Conservation (phyloP, 1,139 yeast species). For the Kurtzmaniella quercitrusa region DNA sequence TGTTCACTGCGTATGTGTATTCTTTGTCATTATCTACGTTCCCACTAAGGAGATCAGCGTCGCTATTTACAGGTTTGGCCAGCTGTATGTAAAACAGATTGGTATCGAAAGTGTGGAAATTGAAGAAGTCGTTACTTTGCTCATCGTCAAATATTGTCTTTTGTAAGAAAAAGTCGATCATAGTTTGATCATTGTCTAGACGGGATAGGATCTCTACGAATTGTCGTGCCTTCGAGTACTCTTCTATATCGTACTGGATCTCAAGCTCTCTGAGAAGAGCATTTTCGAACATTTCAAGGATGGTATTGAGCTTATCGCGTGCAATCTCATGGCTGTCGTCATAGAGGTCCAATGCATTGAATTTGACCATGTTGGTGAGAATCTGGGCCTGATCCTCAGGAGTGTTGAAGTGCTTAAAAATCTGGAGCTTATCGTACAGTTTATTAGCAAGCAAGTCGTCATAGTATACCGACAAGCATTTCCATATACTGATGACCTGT, state of each 20-base stretch:
- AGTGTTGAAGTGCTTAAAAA: conserved; percentile 43
- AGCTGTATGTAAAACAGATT: conserved; percentile 16
- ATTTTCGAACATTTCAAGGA: conserved; percentile 70
- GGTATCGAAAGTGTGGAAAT: conserved; percentile 21
- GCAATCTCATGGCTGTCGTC: conserved; percentile 31
- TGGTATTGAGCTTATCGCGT: conserved; percentile 47
- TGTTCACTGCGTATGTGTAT: conserved; percentile 12
- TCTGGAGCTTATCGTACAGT: conserved; percentile 41
- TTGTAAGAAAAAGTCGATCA: conserved; percentile 44
- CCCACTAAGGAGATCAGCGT: conserved; percentile 4
- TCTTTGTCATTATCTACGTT: neutral
- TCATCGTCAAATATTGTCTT: conserved; percentile 41
- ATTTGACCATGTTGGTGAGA: conserved; percentile 34
- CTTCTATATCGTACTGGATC: conserved; percentile 48
- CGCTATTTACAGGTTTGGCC: conserved; percentile 2
- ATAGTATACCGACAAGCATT: conserved; percentile 41
- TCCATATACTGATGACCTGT: conserved; percentile 41
- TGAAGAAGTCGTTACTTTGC: conserved; percentile 24
- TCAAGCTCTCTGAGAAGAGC: conserved; percentile 73
- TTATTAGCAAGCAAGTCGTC: conserved; percentile 44
- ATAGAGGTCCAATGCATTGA: conserved; percentile 34
- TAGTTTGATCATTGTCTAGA: conserved; percentile 39
- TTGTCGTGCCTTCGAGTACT: conserved; percentile 33
- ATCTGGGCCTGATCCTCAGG: conserved; percentile 49
- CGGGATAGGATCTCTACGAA: conserved; percentile 35